Conservation (phyloP, 352 stramenopile species). For the Phytophthora crassamura region DNA sequence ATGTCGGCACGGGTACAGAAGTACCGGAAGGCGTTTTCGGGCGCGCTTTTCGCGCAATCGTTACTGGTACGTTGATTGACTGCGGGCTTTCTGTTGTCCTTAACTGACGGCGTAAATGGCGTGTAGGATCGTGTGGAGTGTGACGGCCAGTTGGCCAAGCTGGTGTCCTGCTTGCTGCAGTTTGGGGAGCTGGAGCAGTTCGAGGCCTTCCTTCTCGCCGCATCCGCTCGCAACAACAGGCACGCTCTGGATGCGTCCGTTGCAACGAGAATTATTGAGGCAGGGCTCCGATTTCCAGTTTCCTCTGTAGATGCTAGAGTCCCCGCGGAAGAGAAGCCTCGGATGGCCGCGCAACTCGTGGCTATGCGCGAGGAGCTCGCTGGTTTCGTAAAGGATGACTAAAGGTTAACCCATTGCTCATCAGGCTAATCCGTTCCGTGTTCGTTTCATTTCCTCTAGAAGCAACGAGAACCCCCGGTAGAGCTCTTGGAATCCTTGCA, state of each 20-base stretch:
- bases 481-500: constrained; percentile 43
- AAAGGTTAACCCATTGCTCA: constrained; percentile 6
- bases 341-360: constrained; percentile 25
- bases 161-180: constrained; percentile 30
- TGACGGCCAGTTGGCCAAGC: constrained; percentile 14
- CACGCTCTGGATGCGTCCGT: constrained; percentile 18
- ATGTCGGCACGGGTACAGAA: constrained; percentile 51
- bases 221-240: constrained; percentile 28
- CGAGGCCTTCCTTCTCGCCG: constrained; percentile 30
- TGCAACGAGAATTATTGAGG: constrained; percentile 22
- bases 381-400: constrained; percentile 4
- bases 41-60: constrained; percentile 42
- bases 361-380: constrained; percentile 27
- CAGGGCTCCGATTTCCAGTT: constrained; percentile 3
- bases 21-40: constrained; percentile 48
- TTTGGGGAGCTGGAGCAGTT: constrained; percentile 42
- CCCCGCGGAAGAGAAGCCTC: constrained; percentile 9
- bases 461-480: constrained; percentile 41
- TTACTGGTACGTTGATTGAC: constrained; percentile 40
- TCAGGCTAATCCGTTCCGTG: constrained; percentile 25
- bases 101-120: not conserved
- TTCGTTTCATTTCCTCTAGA: constrained; percentile 33
- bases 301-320: not conserved
- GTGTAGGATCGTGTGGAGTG: constrained; percentile 30
- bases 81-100: not conserved